Evolutionary conservation across 768 basidiomycete species (phyloP), one percentile per base, ranked within the genome.

Genomic region (Trametes gibbosa): DNA sequence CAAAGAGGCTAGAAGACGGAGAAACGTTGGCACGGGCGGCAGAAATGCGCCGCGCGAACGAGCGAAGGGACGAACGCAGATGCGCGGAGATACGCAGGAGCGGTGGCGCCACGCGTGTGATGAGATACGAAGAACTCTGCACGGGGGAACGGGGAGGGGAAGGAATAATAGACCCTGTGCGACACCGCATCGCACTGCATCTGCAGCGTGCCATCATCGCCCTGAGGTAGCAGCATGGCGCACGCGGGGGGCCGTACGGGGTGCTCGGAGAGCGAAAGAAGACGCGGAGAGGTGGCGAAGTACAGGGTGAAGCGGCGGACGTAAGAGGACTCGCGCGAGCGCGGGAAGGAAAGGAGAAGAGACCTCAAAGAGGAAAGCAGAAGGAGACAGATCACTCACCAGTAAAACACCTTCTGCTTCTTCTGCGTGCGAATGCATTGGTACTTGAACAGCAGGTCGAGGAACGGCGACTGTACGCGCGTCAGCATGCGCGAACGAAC

Each of bases 381-480:
- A 48, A 24, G 5, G n/a, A 55, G 5, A 0, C 24, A 25, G 17
- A 24, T 23, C 6, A 76, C 87, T 54, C 65, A 92, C 95, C 95
- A 98, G 72, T 92, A 97, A 70, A 97, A 98, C n/a, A 98, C 95
- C 73, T 98, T 95, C 77, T 96, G 95, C 76, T 97, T 98, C 81
- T 97, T 98, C 72, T 98, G 95, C 1, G 95, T 98, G 39, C 95
- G 85, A 65, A 98, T 97, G 71, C 95, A 96, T 70, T 95, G 93
- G 66, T 91, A 95, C 73, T 95, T 95, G 84, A 97, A 97, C 10
- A 98, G 76, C 25, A 95, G 81, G 66, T 98, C 95, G 17, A 98
- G 79, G 75, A 98, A 95, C 0, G 90, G 89, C 46, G 92, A 91
- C 95, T 96, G 68, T 42, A 43, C n/a, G n/a, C 46, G 56, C 35